Base-by-base conservation (phyloP, 2,329 filamentous ascomycete species). In the Botrytis medusae region DNA sequence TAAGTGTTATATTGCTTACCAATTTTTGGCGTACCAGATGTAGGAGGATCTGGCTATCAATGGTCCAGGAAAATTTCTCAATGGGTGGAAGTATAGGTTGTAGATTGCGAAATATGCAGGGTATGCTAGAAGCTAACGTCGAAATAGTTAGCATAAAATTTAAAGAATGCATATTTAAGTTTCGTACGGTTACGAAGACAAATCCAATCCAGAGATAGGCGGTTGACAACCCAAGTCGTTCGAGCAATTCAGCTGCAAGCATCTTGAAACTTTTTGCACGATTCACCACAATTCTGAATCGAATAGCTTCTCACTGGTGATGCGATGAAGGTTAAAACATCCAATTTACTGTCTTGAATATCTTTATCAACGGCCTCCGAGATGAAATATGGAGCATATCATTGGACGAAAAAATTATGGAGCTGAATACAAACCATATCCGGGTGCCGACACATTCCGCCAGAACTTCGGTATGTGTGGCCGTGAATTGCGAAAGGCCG, bases 61-160 rank as follows among this genome's bases (percentile, higher is more conserved):
- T 5, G 70, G 70, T 16, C 70, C 70, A 6, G 70, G 70, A 54
- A 72, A 72, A 8, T 72, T 57, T 57, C 61, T 68, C 61, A 72
- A 72, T 14, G 70, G 70, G 32, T 72, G 70, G 25, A 72, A 72
- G 51, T 72, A 72, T 14, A 37, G 42, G 32, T 72, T 72, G 44
- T 72, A 72, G 4, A 72, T 67, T 46, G 46, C 70, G 40, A 67
- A 69, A 29, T 69, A 69, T 9, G 65, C 22, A 22, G 54, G 48
- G 4, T 69, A 69, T 69, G 65, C 65, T 9, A 69, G 14, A n/a
- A 57, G 32, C 65, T 69, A 25, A 59, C 7, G 12, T 4, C 5
- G 7, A 32, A 22, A 29, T 59, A 12, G 51, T 69, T 44, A 69
- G 48, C 40, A 20, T 29, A 1, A 1, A 22, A 1, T 29, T 29